These are phyloP conservation scores for Zoysia pacifica DNA, from an alignment of 176 grass and related monocot genomes.

Conservation along the genomic window DNA sequence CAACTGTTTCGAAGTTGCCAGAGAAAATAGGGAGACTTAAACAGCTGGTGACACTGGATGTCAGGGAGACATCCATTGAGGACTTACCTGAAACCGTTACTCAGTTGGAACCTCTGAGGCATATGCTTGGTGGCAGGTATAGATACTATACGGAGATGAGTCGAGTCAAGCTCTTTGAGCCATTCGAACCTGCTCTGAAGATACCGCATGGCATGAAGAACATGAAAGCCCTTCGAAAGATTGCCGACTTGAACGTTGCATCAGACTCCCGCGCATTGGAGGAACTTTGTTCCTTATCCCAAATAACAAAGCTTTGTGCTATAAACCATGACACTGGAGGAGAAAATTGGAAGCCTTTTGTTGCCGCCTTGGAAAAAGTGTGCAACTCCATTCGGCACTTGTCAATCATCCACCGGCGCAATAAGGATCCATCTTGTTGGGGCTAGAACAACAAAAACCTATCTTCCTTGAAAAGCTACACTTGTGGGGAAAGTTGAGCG, in stretches of 20 bases:
- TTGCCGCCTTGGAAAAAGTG: neutral
- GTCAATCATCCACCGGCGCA: neutral
- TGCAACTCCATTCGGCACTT: neutral
- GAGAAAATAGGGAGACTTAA: constrained; percentile 7
- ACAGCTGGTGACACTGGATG: constrained; percentile 6
- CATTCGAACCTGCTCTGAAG: neutral
- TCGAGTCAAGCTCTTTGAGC: neutral
- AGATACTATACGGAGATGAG: neutral
- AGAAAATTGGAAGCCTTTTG: neutral
- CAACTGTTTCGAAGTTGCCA: constrained; percentile 1
- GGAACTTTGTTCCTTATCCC: neutral
- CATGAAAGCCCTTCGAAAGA: constrained; percentile 18
- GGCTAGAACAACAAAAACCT: neutral
- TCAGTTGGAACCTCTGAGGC: neutral
- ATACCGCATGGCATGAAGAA: neutral
- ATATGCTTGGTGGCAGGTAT: constrained; percentile 6
- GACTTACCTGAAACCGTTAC: neutral
- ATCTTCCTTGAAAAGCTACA: neutral
- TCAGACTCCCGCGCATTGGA: neutral
- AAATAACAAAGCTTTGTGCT: constrained; percentile 12
- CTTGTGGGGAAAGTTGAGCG: neutral
- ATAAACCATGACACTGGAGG: neutral
- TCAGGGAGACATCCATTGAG: neutral
- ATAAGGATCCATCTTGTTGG: neutral
- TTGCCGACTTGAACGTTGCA: neutral